phyloP scores from a whole-genome alignment of 164 flowering plant species.

The Tetracentron sinense region DNA sequence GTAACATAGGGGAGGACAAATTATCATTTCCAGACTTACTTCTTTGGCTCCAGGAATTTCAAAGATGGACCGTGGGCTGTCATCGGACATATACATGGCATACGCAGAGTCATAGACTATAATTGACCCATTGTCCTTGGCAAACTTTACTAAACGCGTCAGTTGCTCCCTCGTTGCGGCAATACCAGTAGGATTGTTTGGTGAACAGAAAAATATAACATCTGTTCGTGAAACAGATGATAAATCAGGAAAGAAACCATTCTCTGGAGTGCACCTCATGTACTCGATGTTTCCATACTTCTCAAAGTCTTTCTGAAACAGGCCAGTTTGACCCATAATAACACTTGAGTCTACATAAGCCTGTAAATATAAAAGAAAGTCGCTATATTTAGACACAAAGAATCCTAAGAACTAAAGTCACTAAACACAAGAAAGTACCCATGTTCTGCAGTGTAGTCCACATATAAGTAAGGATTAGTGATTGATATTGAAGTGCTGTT shows the following conservation, averaged over 20 bases:
- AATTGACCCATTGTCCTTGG: slow-evolving; percentile 86
- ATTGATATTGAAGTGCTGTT: neutral
- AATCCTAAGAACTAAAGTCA: neutral
- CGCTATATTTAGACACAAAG: neutral
- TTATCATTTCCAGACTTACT: slow-evolving; percentile 33
- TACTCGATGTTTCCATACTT: slow-evolving; percentile 83
- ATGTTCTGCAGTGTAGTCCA: too few species aligned
- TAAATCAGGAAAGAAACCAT: slow-evolving; percentile 89
- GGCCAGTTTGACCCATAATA: slow-evolving; percentile 91
- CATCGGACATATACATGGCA: slow-evolving; percentile 84
- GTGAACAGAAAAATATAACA: slow-evolving; percentile 92
- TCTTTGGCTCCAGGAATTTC: slow-evolving; percentile 97
- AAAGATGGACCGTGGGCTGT: slow-evolving; percentile 77
- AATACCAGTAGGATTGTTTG: slow-evolving; percentile 93
- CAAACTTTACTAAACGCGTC: slow-evolving; percentile 71
- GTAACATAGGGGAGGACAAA: neutral
- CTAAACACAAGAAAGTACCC: too few species aligned
- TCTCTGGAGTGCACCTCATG: slow-evolving; percentile 87
- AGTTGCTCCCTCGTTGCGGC: slow-evolving; percentile 85
- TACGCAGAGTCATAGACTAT: slow-evolving; percentile 92
- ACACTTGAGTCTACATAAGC: slow-evolving; percentile 97
- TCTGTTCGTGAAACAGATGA: slow-evolving; percentile 61
- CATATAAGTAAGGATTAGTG: neutral
- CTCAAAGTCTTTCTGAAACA: slow-evolving; percentile 63
- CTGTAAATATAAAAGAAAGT: slow-evolving; percentile 28